These are phyloP conservation scores for Alternaria ethzedia DNA, from an alignment of 2,329 filamentous ascomycete genomes.

Conservation along the genomic window DNA sequence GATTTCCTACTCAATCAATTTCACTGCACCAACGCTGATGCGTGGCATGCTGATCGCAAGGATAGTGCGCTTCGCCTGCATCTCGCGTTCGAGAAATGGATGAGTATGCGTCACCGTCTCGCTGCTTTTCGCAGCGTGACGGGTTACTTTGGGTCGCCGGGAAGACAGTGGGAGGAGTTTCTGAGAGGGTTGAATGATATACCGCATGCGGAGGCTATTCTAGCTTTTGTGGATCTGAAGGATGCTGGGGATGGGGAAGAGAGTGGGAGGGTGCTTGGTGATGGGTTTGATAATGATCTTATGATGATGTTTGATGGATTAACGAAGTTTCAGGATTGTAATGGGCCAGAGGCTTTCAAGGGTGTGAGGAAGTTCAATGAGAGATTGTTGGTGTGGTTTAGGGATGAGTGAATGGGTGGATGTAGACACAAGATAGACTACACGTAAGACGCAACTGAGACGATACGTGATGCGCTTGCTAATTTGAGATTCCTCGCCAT, in stretches of 20 bases:
- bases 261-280: background rate
- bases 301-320: slow-evolving; percentile 18
- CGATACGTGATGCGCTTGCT: too few relatives aligned
- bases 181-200: slow-evolving; percentile 6
- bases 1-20: slow-evolving; percentile 10
- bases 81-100: slow-evolving; percentile 7
- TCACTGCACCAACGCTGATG: slow-evolving; percentile 6
- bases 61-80: background rate
- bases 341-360: slow-evolving; percentile 15
- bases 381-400: slow-evolving; percentile 15
- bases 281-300: slow-evolving; percentile 11
- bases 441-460: background rate
- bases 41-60: background rate
- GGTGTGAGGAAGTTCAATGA: slow-evolving; percentile 10
- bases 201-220: slow-evolving; percentile 6
- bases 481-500: too few relatives aligned
- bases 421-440: background rate
- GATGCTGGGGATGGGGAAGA: background rate
- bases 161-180: slow-evolving; percentile 11
- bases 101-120: slow-evolving; percentile 15
- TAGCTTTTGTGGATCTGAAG: slow-evolving; percentile 14
- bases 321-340: slow-evolving; percentile 13
- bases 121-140: slow-evolving; percentile 5
- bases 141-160: slow-evolving; percentile 9
- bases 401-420: background rate